phyloP scores from a whole-genome alignment of 768 basidiomycete species.

The Mycena olivaceomarginata region DNA sequence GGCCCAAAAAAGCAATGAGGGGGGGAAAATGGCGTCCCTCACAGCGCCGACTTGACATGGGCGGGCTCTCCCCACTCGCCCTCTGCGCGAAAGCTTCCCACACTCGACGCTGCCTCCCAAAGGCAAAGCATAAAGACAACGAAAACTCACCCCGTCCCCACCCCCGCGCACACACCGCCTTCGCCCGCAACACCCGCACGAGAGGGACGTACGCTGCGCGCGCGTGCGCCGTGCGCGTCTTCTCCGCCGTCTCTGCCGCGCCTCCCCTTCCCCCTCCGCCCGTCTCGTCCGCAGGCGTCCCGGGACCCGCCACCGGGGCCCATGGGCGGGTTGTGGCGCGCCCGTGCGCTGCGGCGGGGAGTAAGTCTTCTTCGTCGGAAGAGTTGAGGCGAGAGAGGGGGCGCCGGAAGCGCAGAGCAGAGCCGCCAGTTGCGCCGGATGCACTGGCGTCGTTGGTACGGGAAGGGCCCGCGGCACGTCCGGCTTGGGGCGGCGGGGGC shows the following conservation, averaged over 20 bases:
- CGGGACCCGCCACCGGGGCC: conserved; percentile 75
- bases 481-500: conserved; percentile 44
- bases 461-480: too few relatives aligned
- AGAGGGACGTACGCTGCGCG: conserved; percentile 82
- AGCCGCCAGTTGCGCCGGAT: too few relatives aligned
- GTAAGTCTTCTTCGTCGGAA: not conserved
- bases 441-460: too few relatives aligned
- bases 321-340: conserved; percentile 70
- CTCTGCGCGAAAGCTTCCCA: too few relatives aligned
- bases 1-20: too few relatives aligned
- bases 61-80: too few relatives aligned
- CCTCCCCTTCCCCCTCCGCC: conserved; percentile 48
- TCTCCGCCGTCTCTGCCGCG: conserved; percentile 35
- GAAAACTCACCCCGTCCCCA: conserved; percentile 78
- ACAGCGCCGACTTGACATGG: too few relatives aligned
- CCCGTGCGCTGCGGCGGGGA: conserved; percentile 16
- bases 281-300: too few relatives aligned
- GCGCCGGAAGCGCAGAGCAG: too few relatives aligned
- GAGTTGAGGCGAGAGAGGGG: not conserved
- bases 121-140: too few relatives aligned
- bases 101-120: too few relatives aligned
- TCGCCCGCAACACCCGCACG: conserved; percentile 80
- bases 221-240: conserved; percentile 54
- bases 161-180: conserved; percentile 81
- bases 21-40: too few relatives aligned